A percentile compares a stretch with the other conserved stretches of the same genome.
phyloP scores from a whole-genome alignment of 1,284 basidiomycete genomes.

The Microbotryum scabiosae region DNA sequence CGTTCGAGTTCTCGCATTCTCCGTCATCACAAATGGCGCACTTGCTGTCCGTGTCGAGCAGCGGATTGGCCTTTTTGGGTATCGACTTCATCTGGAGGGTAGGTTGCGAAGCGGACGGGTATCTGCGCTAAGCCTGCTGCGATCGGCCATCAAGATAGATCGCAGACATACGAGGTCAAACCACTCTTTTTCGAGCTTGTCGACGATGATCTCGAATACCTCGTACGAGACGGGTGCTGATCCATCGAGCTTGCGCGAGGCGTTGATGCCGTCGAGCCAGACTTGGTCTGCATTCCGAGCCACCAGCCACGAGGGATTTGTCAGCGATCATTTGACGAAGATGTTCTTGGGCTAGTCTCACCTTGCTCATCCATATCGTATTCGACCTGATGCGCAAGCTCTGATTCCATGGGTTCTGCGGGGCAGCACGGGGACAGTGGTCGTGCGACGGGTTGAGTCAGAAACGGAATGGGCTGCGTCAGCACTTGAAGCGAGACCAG shows the following conservation, averaged over 20 bases:
- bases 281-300: conserved; percentile 62
- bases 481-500: too few species aligned
- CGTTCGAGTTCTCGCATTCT: conserved; percentile 97
- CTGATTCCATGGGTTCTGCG: conserved; percentile 82
- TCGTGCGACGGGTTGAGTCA: too few species aligned
- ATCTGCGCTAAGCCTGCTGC: background rate
- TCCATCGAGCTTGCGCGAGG: conserved; percentile 70
- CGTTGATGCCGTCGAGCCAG: conserved; percentile 84
- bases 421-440: too few species aligned
- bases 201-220: conserved; percentile 91
- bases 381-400: conserved; percentile 86
- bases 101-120: conserved; percentile 13
- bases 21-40: conserved; percentile 97
- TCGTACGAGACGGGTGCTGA: conserved; percentile 70
- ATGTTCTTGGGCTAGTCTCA: conserved; percentile 36
- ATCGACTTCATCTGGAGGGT: conserved; percentile 69
- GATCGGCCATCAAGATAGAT: background rate
- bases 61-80: conserved; percentile 68
- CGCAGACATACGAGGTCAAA: conserved; percentile 68
- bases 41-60: conserved; percentile 85
- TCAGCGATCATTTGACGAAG: too few species aligned
- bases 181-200: conserved; percentile 97
- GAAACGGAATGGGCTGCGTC: too few species aligned
- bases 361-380: conserved; percentile 99
- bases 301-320: too few species aligned